Evolutionary conservation across 78 protist genomes (phyloP), one percentile per base, ranked within the genome.

Genomic region (Mastigamoeba balamuthi): DNA sequence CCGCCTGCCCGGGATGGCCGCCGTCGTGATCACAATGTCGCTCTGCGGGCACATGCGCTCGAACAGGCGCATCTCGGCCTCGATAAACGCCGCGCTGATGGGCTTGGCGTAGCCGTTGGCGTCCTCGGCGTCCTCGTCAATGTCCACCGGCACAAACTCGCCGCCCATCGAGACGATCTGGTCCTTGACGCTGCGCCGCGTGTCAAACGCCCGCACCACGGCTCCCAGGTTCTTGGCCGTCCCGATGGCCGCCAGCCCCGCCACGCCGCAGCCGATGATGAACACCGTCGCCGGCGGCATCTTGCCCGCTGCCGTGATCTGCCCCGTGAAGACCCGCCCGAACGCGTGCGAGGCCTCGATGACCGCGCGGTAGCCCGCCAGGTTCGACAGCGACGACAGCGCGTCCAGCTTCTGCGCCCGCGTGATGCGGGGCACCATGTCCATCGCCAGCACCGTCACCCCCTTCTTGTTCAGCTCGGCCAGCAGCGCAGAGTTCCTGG

Each of bases 21-120:
- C 99, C 0, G 99, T 98, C 23, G 99, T 97, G 85, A 98, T 94
- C 65, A 98, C 88, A 67, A 98, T 92, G 72, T 98, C 99, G 10
- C 93, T 93, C 35, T 92, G 95, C 43, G 82, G 76, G 38, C 88
- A 77, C 76, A 92, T 96, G 72, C 81, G 43, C 23, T 35, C 40
- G 37, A 97, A 93, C 58, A 97, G 70, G 41, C 58, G 85, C 86
- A 77, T 68, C 74, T 94, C 99, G 29, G 98, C 99, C 1, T 83
- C 91, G 77, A 92, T 66, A 76, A 88, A 97, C 48, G 86, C 99
- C 38, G 85, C 44, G 6, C 88, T 53, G 97, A 95, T 94, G 35
- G 69, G 82, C 87, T 94, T 97, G 30, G 99, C 99, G 70, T 98
- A 98, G 2, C 99, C 93, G 37, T 89, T 89, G 6, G 73, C 65